These are phyloP conservation scores for Lichtheimia ramosa DNA, from an alignment of 371 early-diverging fungal species.

Conservation along the genomic window DNA sequence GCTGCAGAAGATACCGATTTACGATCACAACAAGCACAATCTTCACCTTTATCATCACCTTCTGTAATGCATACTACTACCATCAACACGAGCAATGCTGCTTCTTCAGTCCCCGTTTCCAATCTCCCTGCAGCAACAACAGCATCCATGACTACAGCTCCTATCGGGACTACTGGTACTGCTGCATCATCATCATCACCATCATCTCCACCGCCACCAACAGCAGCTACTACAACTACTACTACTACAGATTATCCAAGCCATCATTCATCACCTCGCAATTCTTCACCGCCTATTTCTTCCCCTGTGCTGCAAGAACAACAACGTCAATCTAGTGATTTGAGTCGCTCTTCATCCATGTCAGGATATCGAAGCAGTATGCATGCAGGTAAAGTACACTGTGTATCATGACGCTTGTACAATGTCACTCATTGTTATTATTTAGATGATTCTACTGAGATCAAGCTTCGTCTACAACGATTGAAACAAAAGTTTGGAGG, in stretches of 20 bases:
- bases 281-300: slow-evolving; percentile 8
- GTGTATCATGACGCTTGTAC: background rate
- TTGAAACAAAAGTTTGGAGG: slow-evolving; percentile 68
- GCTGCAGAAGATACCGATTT: slow-evolving; percentile 59
- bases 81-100: no score
- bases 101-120: background rate
- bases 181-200: background rate
- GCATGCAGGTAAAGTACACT: slow-evolving; percentile 16
- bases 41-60: background rate
- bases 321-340: slow-evolving; percentile 7
- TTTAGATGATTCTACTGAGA: slow-evolving; percentile 43
- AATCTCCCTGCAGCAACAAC: background rate
- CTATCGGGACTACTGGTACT: background rate
- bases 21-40: slow-evolving; percentile 6
- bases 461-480: slow-evolving; percentile 48
- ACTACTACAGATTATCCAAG: background rate
- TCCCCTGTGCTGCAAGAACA: slow-evolving; percentile 11
- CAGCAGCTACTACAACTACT: background rate
- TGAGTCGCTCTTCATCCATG: slow-evolving; percentile 8
- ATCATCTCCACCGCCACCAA: background rate
- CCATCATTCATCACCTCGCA: slow-evolving; percentile 11
- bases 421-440: background rate
- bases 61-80: background rate
- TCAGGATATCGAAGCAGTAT: slow-evolving; percentile 14
- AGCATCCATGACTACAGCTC: slow-evolving; percentile 3